These are phyloP conservation scores for Leccinum broughii DNA, from an alignment of 768 basidiomycete genomes.

Conservation along the genomic window DNA sequence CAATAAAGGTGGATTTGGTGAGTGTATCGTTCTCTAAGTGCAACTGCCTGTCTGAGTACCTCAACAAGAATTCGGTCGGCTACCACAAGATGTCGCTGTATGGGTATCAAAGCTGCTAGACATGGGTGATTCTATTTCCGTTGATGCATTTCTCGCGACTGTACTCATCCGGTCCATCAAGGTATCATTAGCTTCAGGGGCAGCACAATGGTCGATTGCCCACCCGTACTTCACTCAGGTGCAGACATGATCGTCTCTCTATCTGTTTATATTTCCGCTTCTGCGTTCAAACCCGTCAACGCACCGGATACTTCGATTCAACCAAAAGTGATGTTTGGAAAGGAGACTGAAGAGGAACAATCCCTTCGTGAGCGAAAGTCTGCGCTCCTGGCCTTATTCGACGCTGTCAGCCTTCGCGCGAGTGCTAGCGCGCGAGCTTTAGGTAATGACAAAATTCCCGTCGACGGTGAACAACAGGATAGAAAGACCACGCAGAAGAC, in stretches of 20 bases:
- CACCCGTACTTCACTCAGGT: conserved; percentile 67
- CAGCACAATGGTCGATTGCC: conserved; percentile 77
- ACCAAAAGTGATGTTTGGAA: conserved; percentile 51
- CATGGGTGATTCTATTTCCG: conserved; percentile 43
- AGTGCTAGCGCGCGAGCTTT: conserved; percentile 43
- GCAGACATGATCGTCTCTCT: conserved; percentile 77
- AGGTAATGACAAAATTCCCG: conserved; percentile 30
- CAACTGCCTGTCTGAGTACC: not conserved
- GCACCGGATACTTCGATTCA: conserved; percentile 32
- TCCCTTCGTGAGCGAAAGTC: conserved; percentile 77
- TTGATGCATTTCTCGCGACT: not conserved
- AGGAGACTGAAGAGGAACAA: conserved; percentile 79
- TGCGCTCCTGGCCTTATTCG: conserved; percentile 72
- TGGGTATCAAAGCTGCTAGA: conserved; percentile 80
- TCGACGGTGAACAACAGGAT: conserved; percentile 37
- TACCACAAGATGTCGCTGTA: conserved; percentile 65
- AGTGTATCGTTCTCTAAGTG: conserved; percentile 10
- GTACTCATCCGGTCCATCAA: conserved; percentile 26
- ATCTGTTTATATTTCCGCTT: conserved; percentile 63
- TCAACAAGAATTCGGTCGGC: conserved; percentile 70
- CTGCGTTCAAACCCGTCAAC: conserved; percentile 61
- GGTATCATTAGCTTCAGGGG: conserved; percentile 68
- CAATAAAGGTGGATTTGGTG: conserved; percentile 67
- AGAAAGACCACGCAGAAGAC: conserved; percentile 42
- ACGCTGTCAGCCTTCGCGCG: conserved; percentile 70